Percentiles rank a stretch among this genome's conserved stretches.
Evolutionary conservation across 352 stramenopile genomes (phyloP).

Genomic region (Pythium phragmiticola): DNA sequence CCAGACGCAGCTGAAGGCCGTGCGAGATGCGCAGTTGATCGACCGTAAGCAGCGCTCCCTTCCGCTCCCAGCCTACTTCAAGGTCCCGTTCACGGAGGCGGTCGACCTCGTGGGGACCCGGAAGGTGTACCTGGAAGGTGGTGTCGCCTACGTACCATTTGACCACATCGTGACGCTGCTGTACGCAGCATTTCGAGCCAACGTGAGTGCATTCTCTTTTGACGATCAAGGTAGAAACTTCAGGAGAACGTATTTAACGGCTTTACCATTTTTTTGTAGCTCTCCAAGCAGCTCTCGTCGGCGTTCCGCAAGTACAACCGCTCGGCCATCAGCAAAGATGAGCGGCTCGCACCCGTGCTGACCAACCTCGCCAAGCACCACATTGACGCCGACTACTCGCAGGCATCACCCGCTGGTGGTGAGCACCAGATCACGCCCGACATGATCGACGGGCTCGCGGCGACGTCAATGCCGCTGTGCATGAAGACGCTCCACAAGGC

Average conservation of each 20-base stretch:
- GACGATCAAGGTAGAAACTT: too few relatives aligned
- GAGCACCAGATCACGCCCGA: slow-evolving; percentile 83
- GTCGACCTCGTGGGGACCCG: slow-evolving; percentile 90
- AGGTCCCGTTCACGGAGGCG: slow-evolving; percentile 97
- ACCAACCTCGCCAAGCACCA: slow-evolving; percentile 97
- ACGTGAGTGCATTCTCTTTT: slow-evolving; percentile 38
- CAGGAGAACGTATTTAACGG: not conserved
- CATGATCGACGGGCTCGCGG: slow-evolving; percentile 90
- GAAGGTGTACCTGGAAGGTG: slow-evolving; percentile 93
- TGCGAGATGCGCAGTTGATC: slow-evolving; percentile 49
- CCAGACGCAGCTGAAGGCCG: slow-evolving; percentile 64
- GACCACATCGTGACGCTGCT: slow-evolving; percentile 95
- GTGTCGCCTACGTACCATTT: slow-evolving; percentile 95
- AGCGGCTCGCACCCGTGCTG: slow-evolving; percentile 92
- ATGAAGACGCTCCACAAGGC: slow-evolving; percentile 95
- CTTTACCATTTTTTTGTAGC: slow-evolving; percentile 26
- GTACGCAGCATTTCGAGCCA: slow-evolving; percentile 89
- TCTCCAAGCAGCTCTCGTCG: slow-evolving; percentile 90
- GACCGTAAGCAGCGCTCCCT: slow-evolving; percentile 50
- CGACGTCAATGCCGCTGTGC: slow-evolving; percentile 96
- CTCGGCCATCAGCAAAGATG: slow-evolving; percentile 90
- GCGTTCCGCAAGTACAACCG: slow-evolving; percentile 88
- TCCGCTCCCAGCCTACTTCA: slow-evolving; percentile 88
- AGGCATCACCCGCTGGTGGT: slow-evolving; percentile 32
- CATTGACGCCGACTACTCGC: slow-evolving; percentile 89